A percentile compares a stretch with the other conserved stretches of the same genome.
Evolutionary conservation across 2,329 filamentous ascomycete genomes (phyloP).

Genomic region (Rhexocercosporidium sp.): DNA sequence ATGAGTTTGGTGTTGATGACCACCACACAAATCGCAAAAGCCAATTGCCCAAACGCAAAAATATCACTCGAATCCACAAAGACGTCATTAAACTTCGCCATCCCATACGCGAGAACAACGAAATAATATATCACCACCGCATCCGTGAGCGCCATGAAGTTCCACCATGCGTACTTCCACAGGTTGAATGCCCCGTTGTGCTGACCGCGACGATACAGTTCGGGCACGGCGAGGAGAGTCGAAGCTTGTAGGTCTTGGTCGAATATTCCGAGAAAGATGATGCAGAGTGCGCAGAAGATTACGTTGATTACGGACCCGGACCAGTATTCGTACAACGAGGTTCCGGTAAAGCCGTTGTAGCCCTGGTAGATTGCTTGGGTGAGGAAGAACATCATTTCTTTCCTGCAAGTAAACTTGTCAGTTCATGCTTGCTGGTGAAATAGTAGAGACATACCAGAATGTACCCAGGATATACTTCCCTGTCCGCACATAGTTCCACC

Average conservation of each 20-base stretch:
- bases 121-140: constrained; percentile 79
- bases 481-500: constrained; percentile 87
- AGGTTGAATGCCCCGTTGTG: constrained; percentile 78
- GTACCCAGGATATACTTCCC: constrained; percentile 87
- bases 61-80: constrained; percentile 56
- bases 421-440: neutral
- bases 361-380: constrained; percentile 82
- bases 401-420: constrained; percentile 3
- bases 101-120: constrained; percentile 66
- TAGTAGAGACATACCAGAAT: constrained; percentile 86
- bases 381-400: constrained; percentile 74
- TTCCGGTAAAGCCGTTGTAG: constrained; percentile 86
- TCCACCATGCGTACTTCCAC: constrained; percentile 77
- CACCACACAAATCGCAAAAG: constrained; percentile 71
- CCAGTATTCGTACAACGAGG: constrained; percentile 88
- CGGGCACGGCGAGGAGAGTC: constrained; percentile 85
- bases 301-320: constrained; percentile 73
- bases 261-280: constrained; percentile 88
- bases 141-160: constrained; percentile 73
- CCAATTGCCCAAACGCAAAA: constrained; percentile 74
- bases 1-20: constrained; percentile 78
- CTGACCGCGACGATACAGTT: constrained; percentile 85
- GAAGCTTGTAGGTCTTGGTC: constrained; percentile 84
- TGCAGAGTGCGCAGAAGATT: constrained; percentile 83
- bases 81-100: constrained; percentile 61